Conservation (phyloP, 2,329 filamentous ascomycete species). For the Elsinoe perseae region DNA sequence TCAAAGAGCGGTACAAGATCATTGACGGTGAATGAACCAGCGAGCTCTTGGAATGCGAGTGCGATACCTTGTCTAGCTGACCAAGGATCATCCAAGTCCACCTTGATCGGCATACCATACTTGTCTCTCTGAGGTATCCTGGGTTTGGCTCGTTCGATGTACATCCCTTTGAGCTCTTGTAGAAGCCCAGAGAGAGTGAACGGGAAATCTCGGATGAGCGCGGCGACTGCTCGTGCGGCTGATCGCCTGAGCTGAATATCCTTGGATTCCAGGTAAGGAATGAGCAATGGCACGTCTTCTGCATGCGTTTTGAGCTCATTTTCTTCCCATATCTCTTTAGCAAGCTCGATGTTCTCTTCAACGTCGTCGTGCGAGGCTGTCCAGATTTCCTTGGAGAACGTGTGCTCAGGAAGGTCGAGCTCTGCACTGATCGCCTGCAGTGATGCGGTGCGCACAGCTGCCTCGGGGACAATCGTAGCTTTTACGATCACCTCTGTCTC, state of each 20-base stretch:
- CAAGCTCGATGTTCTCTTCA: constrained; percentile 76
- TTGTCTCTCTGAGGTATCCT: constrained; percentile 78
- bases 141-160: constrained; percentile 72
- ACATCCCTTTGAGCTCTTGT: constrained; percentile 58
- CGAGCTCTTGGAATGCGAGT: constrained; percentile 75
- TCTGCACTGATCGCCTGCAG: constrained; percentile 86
- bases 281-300: constrained; percentile 53
- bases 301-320: constrained; percentile 66
- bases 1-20: constrained; percentile 70
- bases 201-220: constrained; percentile 57
- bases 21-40: constrained; percentile 57
- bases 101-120: constrained; percentile 89
- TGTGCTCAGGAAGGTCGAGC: constrained; percentile 79
- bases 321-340: constrained; percentile 88
- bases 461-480: constrained; percentile 70
- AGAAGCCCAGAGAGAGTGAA: constrained; percentile 56
- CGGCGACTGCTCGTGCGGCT: constrained; percentile 72
- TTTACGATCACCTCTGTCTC: constrained; percentile 72
- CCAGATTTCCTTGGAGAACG: constrained; percentile 87
- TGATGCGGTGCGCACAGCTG: constrained; percentile 72
- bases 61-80: constrained; percentile 84
- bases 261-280: constrained; percentile 71
- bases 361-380: constrained; percentile 86
- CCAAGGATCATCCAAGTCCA: constrained; percentile 82
- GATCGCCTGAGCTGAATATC: constrained; percentile 78